These are phyloP conservation scores for Yamadazyma kanchanaburiensis DNA, from an alignment of 1,139 yeast genomes.

Conservation along the genomic window DNA sequence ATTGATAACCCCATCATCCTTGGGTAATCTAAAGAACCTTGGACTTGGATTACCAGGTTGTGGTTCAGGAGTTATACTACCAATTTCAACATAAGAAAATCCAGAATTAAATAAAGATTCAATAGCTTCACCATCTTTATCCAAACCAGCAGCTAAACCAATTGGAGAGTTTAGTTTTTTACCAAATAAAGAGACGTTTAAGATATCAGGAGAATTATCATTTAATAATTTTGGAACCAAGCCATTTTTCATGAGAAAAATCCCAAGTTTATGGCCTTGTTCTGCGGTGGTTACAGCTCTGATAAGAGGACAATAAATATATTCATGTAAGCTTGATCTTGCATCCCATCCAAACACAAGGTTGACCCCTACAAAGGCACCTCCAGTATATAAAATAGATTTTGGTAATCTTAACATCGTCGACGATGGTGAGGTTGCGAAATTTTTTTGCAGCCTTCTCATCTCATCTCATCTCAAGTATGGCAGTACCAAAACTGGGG, in stretches of 20 bases:
- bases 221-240: conserved; percentile 56
- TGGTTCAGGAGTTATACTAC: conserved; percentile 88
- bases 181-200: conserved; percentile 66
- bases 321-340: conserved; percentile 79
- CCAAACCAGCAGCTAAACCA: conserved; percentile 95
- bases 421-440: no score
- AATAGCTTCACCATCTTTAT: conserved; percentile 92
- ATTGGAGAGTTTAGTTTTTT: conserved; percentile 66
- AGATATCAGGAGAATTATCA: conserved; percentile 29
- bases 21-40: conserved; percentile 78
- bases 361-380: conserved; percentile 1
- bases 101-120: conserved; percentile 78
- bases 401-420: no score
- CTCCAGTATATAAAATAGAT: no score
- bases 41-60: conserved; percentile 95
- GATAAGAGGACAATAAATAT: conserved; percentile 70
- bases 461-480: conserved; percentile 5
- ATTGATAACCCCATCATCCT: conserved; percentile 88
- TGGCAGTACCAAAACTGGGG: conserved; percentile 17
- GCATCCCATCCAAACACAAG: conserved; percentile 49
- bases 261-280: conserved; percentile 76
- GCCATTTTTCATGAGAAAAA: conserved; percentile 65
- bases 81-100: conserved; percentile 87
- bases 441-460: no score
- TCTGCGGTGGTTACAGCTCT: conserved; percentile 79